These are phyloP conservation scores for Acmispon strigosus DNA, from an alignment of 306 rosid genomes.

Conservation along the genomic window DNA sequence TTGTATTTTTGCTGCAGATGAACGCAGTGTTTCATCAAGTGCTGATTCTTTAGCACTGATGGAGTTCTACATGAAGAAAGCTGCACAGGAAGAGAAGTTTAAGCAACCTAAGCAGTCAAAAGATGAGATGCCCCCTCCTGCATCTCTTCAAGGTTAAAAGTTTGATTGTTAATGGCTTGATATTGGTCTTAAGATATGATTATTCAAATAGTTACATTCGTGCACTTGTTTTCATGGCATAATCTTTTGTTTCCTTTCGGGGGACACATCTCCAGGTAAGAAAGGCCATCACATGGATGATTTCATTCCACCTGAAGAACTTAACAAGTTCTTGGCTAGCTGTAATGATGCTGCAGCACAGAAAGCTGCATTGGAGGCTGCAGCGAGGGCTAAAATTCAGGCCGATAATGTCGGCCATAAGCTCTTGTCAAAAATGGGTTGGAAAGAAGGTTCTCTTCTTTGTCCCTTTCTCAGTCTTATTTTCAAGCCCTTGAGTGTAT, in stretches of 20 bases:
- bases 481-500: no score
- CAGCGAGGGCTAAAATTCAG: constrained; percentile 87
- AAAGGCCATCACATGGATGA: constrained; percentile 99
- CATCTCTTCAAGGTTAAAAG: constrained; percentile 81
- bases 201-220: background rate
- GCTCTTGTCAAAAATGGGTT: constrained; percentile 91
- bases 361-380: constrained; percentile 68
- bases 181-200: background rate
- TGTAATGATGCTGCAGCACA: constrained; percentile 77
- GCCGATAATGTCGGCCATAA: constrained; percentile 97
- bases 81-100: constrained; percentile 83
- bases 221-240: background rate
- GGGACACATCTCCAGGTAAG: constrained; percentile 21
- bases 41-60: constrained; percentile 86
- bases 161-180: constrained; percentile 20
- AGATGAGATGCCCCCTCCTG: constrained; percentile 99
- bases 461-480: background rate
- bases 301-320: constrained; percentile 87
- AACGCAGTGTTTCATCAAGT: constrained; percentile 49
- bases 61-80: constrained; percentile 96
- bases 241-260: constrained; percentile 13
- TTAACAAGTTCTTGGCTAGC: constrained; percentile 79
- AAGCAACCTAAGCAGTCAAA: constrained; percentile 84
- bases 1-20: constrained; percentile 37
- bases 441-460: constrained; percentile 74